Percentiles rank a stretch among this genome's conserved stretches.
These are phyloP conservation scores for Dalbergia cochinchinensis DNA, from an alignment of 306 rosid species.

Conservation along the genomic window DNA sequence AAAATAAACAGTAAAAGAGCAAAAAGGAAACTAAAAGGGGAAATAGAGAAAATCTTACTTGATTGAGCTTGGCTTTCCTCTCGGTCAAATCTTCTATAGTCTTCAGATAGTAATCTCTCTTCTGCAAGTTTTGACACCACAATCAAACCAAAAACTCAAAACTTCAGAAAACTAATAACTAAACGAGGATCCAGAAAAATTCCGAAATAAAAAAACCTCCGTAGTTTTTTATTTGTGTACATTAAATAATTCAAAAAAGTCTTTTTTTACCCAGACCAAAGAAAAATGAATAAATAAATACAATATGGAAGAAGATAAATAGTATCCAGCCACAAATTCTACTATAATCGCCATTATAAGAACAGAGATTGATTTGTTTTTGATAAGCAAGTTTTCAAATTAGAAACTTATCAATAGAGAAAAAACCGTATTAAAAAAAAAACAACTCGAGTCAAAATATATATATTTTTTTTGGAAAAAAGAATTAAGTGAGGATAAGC, in stretches of 20 bases:
- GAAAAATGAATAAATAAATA: not conserved
- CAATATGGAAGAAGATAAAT: not conserved
- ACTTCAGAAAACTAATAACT: conserved; percentile 2
- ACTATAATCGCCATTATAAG: not conserved
- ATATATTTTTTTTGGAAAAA: too few species aligned
- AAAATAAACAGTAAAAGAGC: conserved; percentile 15
- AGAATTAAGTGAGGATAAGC: too few species aligned
- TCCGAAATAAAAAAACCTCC: too few species aligned
- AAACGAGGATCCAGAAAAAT: not conserved
- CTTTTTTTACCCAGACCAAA: not conserved
- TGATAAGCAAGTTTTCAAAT: too few species aligned
- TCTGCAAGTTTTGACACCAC: conserved; percentile 38
- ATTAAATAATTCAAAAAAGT: not conserved
- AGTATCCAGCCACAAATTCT: not conserved
- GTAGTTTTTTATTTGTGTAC: not conserved
- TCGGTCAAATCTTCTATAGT: conserved; percentile 44
- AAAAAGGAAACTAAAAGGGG: not conserved
- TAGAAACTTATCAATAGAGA: too few species aligned
- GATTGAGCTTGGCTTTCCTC: conserved; percentile 31
- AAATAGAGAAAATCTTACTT: conserved; percentile 47
- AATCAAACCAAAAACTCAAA: conserved; percentile 23
- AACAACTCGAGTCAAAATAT: too few species aligned
- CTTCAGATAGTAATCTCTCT: conserved; percentile 46
- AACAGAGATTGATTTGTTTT: not conserved
- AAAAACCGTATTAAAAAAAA: too few species aligned